These are phyloP conservation scores for Phaffomyces thermotolerans DNA, from an alignment of 805 yeast genomes.

Conservation along the genomic window DNA sequence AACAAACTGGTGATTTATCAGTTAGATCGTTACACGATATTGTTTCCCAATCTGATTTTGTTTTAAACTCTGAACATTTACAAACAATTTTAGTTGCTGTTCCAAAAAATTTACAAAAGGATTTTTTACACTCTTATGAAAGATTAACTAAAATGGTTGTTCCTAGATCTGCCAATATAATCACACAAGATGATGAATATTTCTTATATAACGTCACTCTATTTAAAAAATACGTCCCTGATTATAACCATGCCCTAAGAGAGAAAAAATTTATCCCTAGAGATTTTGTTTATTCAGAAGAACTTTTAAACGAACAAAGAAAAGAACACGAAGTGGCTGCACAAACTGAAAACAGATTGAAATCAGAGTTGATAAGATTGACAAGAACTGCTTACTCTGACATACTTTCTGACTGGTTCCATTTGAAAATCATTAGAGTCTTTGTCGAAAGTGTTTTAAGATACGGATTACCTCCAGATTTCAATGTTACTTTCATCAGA, in stretches of 20 bases:
- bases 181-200: conserved; percentile 70
- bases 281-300: conserved; percentile 83
- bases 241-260: conserved; percentile 63
- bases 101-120: conserved; percentile 55
- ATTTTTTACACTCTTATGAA: conserved; percentile 69
- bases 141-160: conserved; percentile 73
- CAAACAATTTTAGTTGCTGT: conserved; percentile 84
- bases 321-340: conserved; percentile 73
- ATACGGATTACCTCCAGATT: conserved; percentile 94
- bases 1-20: conserved; percentile 87
- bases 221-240: conserved; percentile 72
- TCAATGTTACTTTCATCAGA: conserved; percentile 45
- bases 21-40: conserved; percentile 86
- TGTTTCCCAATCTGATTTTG: conserved; percentile 77
- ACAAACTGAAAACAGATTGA: conserved; percentile 63
- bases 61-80: conserved; percentile 78
- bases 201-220: conserved; percentile 69
- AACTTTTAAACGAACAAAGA: conserved; percentile 59
- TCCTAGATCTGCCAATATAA: conserved; percentile 75
- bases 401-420: conserved; percentile 80
- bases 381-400: conserved; percentile 88
- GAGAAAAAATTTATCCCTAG: conserved; percentile 90
- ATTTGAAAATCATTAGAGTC: conserved; percentile 76
- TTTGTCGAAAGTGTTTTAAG: conserved; percentile 92
- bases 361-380: conserved; percentile 72